Evolutionary conservation across 176 grass and related monocot genomes (phyloP), one percentile per base, ranked within the genome.

Genomic region (Poa annua): DNA sequence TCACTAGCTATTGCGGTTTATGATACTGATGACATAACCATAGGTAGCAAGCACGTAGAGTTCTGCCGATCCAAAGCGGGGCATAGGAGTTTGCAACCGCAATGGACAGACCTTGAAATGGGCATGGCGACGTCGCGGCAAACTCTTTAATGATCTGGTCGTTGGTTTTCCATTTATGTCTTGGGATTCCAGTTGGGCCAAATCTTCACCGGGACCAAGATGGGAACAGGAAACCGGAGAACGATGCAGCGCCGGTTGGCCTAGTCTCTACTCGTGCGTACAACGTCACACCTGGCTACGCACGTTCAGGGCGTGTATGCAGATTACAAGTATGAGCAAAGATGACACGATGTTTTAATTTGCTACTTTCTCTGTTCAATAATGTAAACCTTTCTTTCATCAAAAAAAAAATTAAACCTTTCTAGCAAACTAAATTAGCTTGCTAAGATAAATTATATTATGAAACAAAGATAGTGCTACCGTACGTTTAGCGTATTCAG

Each of bases 141-240:
- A 60, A 44, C 69, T 74, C 54, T 32, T 72, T 11, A 67, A 62
- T 52, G 45, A 80, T 80, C 22, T 20, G 29, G 78, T 20, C 7
- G 32, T 75, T 75, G 11, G 56, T 11, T 48, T 84, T 22, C 68
- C 71, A 84, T 83, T 65, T 75, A 75, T 75, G 81, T 39, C 33
- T 5, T 17, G 3, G 36, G 54, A 35, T 19, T 20, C 20, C 59
- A 14, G 59, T 76, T 66, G 44, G 47, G 60, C 59, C 32, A 84
- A 84, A 33, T 65, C 81, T 38, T 84, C 56, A 49, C 13, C 0
- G 8, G 68, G 54, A 4, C 54, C 19, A 26, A 8, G 25, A 29
- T 74, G 24, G 48, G 12, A 36, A 74, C 81, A 74, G 69, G 0
- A 45, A 3, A 34, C 35, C 25, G 51, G 36, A 59, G 36, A 49